phyloP scores from a whole-genome alignment of 1,284 basidiomycete genomes.

The Trichosporon faecale region DNA sequence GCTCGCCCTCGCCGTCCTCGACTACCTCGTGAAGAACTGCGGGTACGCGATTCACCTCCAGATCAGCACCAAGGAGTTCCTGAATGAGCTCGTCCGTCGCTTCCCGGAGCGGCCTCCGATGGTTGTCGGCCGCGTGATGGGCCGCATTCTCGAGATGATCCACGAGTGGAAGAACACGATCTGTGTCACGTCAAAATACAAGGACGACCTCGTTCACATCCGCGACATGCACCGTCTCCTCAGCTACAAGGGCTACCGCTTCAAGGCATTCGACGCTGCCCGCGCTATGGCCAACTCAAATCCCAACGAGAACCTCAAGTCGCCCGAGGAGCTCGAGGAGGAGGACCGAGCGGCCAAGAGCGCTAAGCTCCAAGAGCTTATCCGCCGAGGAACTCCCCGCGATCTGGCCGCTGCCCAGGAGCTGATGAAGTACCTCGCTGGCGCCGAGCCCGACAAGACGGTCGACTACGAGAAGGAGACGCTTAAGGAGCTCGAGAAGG shows the following conservation, averaged over 20 bases:
- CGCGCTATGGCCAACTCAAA: constrained; percentile 55
- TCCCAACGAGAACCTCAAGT: constrained; percentile 50
- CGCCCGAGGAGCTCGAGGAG: constrained; percentile 72
- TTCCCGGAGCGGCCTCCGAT: constrained; percentile 97
- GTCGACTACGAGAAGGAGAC: constrained; percentile 91
- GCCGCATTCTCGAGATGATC: constrained; percentile 82
- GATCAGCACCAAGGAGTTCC: constrained; percentile 96
- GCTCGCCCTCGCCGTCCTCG: constrained; percentile 61
- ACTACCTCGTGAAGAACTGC: constrained; percentile 90
- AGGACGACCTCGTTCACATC: constrained; percentile 95
- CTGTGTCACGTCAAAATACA: constrained; percentile 84
- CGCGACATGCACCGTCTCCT: constrained; percentile 95
- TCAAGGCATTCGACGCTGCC: constrained; percentile 64
- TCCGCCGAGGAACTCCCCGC: constrained; percentile 89
- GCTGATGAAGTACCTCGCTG: constrained; percentile 92
- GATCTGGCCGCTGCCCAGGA: constrained; percentile 96
- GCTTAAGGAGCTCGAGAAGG: constrained; percentile 83
- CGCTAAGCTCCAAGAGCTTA: constrained; percentile 96
- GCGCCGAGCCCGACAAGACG: constrained; percentile 89
- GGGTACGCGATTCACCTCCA: constrained; percentile 97
- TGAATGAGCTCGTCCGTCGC: constrained; percentile 95
- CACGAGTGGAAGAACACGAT: constrained; percentile 94
- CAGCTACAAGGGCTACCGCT: constrained; percentile 91
- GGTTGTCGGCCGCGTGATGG: constrained; percentile 92
- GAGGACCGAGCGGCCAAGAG: constrained; percentile 94